phyloP scores from a whole-genome alignment of 208 protist genomes.

The Kentomonas sorsogonicus region DNA sequence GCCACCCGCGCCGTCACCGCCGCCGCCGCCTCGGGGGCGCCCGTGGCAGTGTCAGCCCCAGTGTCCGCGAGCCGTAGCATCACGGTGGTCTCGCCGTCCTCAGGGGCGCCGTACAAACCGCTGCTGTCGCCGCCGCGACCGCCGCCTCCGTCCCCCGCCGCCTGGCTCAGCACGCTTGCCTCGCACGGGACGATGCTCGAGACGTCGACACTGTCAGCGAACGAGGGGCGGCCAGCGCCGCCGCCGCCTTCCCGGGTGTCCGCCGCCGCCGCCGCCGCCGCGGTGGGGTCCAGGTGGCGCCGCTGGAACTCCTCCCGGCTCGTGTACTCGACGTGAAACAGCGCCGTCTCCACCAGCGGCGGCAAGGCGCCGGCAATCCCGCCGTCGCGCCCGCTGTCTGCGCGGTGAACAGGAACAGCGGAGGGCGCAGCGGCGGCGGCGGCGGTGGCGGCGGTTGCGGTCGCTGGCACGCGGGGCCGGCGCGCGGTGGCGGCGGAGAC shows the following conservation, averaged over 20 bases:
- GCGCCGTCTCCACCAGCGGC: slow-evolving; percentile 24
- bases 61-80: slow-evolving; percentile 1
- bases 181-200: slow-evolving; percentile 22
- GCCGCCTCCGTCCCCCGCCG: slow-evolving; percentile 13
- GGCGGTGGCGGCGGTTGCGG: neutral
- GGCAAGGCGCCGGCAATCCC: slow-evolving; percentile 10
- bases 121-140: neutral
- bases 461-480: neutral
- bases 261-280: neutral
- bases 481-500: slow-evolving; percentile 14
- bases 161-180: slow-evolving; percentile 27
- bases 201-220: neutral
- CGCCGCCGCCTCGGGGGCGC: slow-evolving; percentile 14
- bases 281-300: slow-evolving; percentile 26
- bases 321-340: slow-evolving; percentile 55
- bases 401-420: too few relatives aligned
- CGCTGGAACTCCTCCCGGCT: slow-evolving; percentile 46
- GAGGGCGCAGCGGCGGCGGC: too few relatives aligned
- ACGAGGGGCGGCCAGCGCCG: neutral
- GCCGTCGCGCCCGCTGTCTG: too few relatives aligned
- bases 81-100: neutral
- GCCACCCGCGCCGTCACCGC: slow-evolving; percentile 32
- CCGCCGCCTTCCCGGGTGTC: slow-evolving; percentile 9
- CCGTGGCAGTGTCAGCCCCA: neutral
- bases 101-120: neutral